These are phyloP conservation scores for Sugiyamaella smithiae DNA, from an alignment of 805 yeast genomes.

Conservation along the genomic window DNA sequence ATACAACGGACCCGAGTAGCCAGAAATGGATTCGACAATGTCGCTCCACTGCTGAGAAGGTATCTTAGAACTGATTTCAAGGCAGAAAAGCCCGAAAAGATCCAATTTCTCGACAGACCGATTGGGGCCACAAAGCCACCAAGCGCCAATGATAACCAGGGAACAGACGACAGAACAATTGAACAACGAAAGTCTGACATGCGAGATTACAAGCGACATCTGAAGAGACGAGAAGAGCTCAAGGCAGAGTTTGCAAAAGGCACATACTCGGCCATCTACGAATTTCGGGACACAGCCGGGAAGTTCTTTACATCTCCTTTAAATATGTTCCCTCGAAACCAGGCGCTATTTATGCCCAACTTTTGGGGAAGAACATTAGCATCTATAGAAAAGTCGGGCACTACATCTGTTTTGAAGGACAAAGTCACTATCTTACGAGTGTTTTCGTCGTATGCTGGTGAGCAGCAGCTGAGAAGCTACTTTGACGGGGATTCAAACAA, in stretches of 20 bases:
- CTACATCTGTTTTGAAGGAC: conserved; percentile 43
- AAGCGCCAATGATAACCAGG: conserved; percentile 37
- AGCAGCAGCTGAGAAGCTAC: conserved; percentile 59
- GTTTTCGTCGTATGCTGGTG: conserved; percentile 68
- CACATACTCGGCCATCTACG: conserved; percentile 63
- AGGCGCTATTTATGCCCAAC: conserved; percentile 80
- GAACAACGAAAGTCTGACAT: conserved; percentile 45
- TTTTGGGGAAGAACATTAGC: conserved; percentile 55
- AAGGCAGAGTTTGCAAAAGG: conserved; percentile 63
- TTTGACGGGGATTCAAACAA: conserved; percentile 48
- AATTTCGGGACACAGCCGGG: conserved; percentile 72
- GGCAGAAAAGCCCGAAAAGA: conserved; percentile 18
- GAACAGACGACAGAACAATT: conserved; percentile 39
- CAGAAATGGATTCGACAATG: neutral
- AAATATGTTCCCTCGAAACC: conserved; percentile 70
- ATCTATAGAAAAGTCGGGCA: conserved; percentile 26
- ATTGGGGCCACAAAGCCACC: conserved; percentile 46
- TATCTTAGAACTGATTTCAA: conserved; percentile 3
- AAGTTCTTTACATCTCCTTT: conserved; percentile 80
- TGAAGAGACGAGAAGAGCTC: conserved; percentile 48
- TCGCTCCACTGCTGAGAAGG: neutral
- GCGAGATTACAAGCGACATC: conserved; percentile 48
- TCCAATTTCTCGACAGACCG: conserved; percentile 40
- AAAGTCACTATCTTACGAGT: conserved; percentile 64
- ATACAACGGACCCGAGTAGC: no score